phyloP scores from a whole-genome alignment of 805 yeast genomes.

The Wickerhamomyces ciferrii region DNA sequence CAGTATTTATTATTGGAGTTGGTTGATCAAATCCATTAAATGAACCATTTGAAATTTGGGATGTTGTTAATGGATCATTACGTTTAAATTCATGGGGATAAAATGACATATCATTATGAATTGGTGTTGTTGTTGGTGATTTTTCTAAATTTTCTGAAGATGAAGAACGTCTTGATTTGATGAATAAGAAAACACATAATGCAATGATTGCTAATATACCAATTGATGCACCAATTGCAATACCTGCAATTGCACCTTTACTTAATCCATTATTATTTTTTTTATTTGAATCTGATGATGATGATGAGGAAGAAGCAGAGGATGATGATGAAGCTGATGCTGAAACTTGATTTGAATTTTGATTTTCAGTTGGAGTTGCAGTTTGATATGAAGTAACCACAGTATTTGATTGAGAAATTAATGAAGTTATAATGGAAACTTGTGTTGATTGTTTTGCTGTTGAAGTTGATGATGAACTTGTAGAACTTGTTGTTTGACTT shows the following conservation, averaged over 20 bases:
- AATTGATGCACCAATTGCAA: conserved; percentile 47
- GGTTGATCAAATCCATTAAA: conserved; percentile 5
- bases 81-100: background rate
- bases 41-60: background rate
- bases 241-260: conserved; percentile 56
- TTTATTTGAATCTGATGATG: background rate
- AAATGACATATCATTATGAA: conserved; percentile 3
- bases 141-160: conserved; percentile 15
- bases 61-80: too few relatives aligned
- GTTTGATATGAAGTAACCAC: background rate
- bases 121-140: conserved; percentile 2
- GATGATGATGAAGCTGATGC: background rate
- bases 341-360: background rate
- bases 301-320: background rate
- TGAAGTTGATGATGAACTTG: conserved; percentile 7
- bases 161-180: conserved; percentile 8
- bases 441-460: conserved; percentile 3
- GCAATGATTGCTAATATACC: conserved; percentile 37
- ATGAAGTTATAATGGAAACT: background rate
- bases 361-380: background rate
- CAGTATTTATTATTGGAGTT: conserved; percentile 18
- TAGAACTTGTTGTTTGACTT: conserved; percentile 11
- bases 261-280: conserved; percentile 2
- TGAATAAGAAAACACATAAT: conserved; percentile 10
- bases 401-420: background rate